Conservation (phyloP, 2,329 filamentous ascomycete genomes). For the Calonectria ilicicola region DNA sequence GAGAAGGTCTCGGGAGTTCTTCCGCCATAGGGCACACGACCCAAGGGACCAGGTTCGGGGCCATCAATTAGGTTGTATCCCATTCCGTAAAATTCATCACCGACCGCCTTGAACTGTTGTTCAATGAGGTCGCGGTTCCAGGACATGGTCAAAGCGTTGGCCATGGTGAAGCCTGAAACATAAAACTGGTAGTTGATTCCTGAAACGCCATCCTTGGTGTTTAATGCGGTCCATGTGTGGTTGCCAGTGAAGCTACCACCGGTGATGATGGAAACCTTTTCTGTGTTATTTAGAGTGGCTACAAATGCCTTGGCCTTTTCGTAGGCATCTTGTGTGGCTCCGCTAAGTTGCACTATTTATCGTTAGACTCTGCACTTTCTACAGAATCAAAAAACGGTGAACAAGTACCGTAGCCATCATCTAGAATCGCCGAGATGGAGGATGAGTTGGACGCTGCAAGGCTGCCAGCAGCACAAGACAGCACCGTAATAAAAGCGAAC, state of each 20-base stretch:
- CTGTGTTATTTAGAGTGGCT: constrained; percentile 6
- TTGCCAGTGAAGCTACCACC: constrained; percentile 6
- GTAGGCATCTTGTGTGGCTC: neutral
- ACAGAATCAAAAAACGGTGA: neutral
- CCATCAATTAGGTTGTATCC: constrained; percentile 15
- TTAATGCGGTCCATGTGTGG: constrained; percentile 3
- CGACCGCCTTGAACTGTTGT: constrained; percentile 6
- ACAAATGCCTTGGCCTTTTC: constrained; percentile 13
- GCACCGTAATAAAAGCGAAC: neutral
- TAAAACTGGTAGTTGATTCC: constrained; percentile 16
- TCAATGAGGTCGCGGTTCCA: constrained; percentile 6
- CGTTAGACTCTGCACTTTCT: neutral
- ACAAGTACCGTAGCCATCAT: constrained; percentile 8
- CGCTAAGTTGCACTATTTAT: neutral
- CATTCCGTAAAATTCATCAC: constrained; percentile 11
- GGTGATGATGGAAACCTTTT: constrained; percentile 8
- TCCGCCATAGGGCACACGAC: constrained; percentile 64
- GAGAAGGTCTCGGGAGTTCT: constrained; percentile 93
- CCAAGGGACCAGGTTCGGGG: constrained; percentile 3
- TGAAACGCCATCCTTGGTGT: constrained; percentile 9
- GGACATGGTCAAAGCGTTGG: constrained; percentile 9
- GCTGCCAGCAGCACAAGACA: constrained; percentile 6
- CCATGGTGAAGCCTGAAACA: constrained; percentile 14
- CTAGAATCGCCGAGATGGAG: neutral
- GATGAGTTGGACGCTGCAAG: constrained; percentile 11